Base-by-base conservation (phyloP, 257 asterid genomes). In the Scutellaria minor region DNA sequence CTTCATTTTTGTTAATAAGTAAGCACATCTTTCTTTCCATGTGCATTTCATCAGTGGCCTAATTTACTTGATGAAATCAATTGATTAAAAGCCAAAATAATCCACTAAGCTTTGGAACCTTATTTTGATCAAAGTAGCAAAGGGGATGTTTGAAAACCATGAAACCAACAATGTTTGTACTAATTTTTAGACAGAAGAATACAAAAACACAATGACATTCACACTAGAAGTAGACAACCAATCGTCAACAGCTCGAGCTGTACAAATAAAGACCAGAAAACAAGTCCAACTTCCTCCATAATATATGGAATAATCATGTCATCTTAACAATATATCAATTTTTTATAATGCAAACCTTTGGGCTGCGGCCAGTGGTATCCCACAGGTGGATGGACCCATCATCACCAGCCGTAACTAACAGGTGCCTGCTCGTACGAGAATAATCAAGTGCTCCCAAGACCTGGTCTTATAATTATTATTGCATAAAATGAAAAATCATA, bases 301-400 rank as follows among this genome's bases (percentile, higher is more conserved):
- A 35, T n/a, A 71, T 27, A 39, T 2, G 62, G 10, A 71, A 65
- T 42, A 46, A 66, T 69, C 70, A 67, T 52, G 42, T 56, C 35
- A 70, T 42, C 62, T 68, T 54, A 44, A 60, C 60, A 54, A 75
- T 46, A 61, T 61, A 68, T 9, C 14, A 66, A 24, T 66, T 73
- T 39, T 59, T 64, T 51, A 22, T 14, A 71, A 14, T 48, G 64
- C 85, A 67, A 70, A 92, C 98, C 97, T 92, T 92, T 61, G 97
- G 98, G 82, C 75, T 84, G 79, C 97, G 97, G 65, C 94, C 88
- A 66, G 99, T 92, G 44, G 97, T 87, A 86, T 95, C 99, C 98
- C 98, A 95, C 71, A 88, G 81, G 80, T 95, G 99, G 74, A 95
- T 62, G 47, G 98, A 95, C 55, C 98, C 98, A 78, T 95, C 99